Percentiles rank a stretch among this genome's conserved stretches.
These are phyloP conservation scores for Microstegium vimineum DNA, from an alignment of 176 grass and related monocot species.

Conservation along the genomic window DNA sequence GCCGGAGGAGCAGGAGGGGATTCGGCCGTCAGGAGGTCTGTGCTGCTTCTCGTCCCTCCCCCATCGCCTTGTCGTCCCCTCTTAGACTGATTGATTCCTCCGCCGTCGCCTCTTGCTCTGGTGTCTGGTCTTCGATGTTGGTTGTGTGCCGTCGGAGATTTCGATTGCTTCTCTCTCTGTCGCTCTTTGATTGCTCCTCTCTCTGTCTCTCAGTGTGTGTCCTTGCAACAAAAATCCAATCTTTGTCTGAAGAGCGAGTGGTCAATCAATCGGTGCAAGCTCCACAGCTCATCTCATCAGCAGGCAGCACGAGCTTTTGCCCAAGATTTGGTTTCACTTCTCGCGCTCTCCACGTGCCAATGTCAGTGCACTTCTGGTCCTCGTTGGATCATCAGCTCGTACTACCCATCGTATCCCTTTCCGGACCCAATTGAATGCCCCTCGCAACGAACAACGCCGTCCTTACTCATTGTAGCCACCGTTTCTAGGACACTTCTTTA, in stretches of 20 bases:
- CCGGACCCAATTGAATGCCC: constrained; percentile 16
- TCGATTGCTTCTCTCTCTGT: not conserved
- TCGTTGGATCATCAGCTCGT: constrained; percentile 21
- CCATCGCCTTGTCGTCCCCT: not conserved
- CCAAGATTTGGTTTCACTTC: constrained; percentile 11
- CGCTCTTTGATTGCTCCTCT: not conserved
- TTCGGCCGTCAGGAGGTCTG: not conserved
- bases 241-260: not conserved
- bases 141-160: not conserved
- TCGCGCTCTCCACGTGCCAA: not conserved
- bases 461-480: constrained; percentile 22
- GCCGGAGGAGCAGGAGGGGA: not conserved
- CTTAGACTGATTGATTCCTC: not conserved
- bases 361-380: not conserved
- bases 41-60: not conserved
- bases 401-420: not conserved
- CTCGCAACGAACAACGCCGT: constrained; percentile 19
- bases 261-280: not conserved
- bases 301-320: not conserved
- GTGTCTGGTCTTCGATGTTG: not conserved
- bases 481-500: constrained; percentile 19
- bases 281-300: not conserved
- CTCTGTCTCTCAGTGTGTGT: too few species aligned
- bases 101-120: too few species aligned
- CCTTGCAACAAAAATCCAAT: not conserved